Conservation (phyloP, 108 stramenopile genomes). For the Pseudonitzschia delicatissima region DNA sequence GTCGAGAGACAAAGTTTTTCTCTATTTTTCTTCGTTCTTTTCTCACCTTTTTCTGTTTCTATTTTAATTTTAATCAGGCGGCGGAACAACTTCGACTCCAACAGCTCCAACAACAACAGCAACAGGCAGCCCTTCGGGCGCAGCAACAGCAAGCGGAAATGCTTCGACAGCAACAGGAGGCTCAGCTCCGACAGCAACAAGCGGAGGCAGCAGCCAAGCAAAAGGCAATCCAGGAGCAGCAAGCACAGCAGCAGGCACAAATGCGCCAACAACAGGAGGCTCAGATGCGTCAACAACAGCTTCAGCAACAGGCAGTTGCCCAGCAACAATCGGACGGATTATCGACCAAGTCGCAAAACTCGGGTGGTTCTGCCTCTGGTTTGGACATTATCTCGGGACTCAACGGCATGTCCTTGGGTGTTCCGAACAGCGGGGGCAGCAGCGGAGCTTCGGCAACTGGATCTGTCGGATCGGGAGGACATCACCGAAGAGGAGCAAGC, state of each 20-base stretch:
- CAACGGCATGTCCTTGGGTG: constrained; percentile 32
- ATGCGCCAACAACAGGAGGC: constrained; percentile 52
- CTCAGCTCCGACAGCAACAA: constrained; percentile 44
- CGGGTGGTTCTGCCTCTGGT: not conserved
- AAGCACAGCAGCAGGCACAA: constrained; percentile 43
- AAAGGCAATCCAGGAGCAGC: constrained; percentile 43
- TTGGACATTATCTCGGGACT: constrained; percentile 56
- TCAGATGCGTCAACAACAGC: constrained; percentile 53
- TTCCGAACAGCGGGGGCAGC: constrained; percentile 14
- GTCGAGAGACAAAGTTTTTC: not conserved
- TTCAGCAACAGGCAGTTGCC: constrained; percentile 57
- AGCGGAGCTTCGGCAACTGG: constrained; percentile 14
- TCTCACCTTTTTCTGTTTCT: too few species aligned
- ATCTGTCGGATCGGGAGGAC: constrained; percentile 5
- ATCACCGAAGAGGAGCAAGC: constrained; percentile 28
- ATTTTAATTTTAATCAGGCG: not conserved
- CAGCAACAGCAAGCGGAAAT: constrained; percentile 65
- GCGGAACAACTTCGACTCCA: constrained; percentile 53
- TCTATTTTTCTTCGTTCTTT: not conserved
- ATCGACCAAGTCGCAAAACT: not conserved
- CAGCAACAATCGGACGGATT: constrained; percentile 32
- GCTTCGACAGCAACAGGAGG: constrained; percentile 45
- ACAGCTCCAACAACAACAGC: constrained; percentile 41
- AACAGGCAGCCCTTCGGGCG: constrained; percentile 40
- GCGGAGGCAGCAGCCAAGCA: constrained; percentile 51